Base-by-base conservation (phyloP, 129 eudicot genomes). In the Arctium minus region DNA sequence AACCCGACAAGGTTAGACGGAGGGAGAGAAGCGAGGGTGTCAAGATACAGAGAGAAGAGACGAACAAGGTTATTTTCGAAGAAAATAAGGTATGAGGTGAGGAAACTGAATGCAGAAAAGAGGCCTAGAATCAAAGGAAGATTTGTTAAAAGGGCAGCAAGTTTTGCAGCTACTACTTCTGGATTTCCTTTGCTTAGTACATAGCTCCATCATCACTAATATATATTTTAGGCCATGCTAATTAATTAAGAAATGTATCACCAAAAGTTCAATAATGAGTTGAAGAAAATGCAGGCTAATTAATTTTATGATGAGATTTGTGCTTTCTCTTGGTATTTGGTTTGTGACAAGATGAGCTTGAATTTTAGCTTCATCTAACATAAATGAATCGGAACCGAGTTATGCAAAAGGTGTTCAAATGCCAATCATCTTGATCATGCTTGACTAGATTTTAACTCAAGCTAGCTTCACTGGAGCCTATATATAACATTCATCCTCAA, bases 121-220 rank as follows among this genome's bases (percentile, higher is more conserved):
- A 88, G 94, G 80, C 92, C 92, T 1, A 65, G 94, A 69, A 88
- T 91, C 79, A 91, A 91, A 88, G 94, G 94, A 22, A 87, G 94
- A 78, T 91, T 91, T 74, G 94, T 91, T n/a, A 91, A 91, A 86
- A 79, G 92, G 56, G 39, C 97, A 46, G 39, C 97, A 46, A 37
- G 89, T 69, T 83, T 86, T 82, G 82, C 87, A 35, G 85, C 80
- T 40, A 70, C 84, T 22, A 37, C 10, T 65, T 8, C 31, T 5
- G 31, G 3, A 22, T n/a, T 74, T 40, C 48, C 85, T 65, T 68
- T 81, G 81, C 74, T 33, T 68, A 27, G n/a, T 84, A 81, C 75
- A 12, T 75, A 71, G 67, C 8, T 8, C 1, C 50, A 8, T 11
- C 2, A 3, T 46, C 10, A 12, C 15, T 46, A 46, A 46, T 56